Base-by-base conservation (phyloP, 2,329 filamentous ascomycete genomes). In the Cladophialophora yegresii region DNA sequence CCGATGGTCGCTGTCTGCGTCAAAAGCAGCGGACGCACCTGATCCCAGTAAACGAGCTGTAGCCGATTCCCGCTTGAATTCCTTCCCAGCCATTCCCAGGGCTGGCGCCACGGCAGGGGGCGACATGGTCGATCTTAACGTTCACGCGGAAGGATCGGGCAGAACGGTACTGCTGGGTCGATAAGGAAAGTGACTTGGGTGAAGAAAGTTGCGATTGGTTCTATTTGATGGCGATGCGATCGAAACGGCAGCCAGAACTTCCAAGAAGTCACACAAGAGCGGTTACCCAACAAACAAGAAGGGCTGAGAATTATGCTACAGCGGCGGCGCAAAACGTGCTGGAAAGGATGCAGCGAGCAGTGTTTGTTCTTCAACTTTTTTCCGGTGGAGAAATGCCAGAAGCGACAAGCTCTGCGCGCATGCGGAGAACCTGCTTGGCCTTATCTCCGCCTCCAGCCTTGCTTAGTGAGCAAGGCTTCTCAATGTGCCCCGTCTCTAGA, bases 11-110 rank as follows among this genome's bases (percentile, higher is more conserved):
- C 23, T 26, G 16, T 47, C n/a, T 20, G 32, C n/a, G 32, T 9
- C 33, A 56, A 22, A 16, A 6, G 10, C 20, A 12, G 30, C 12
- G n/a, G 33, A 36, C 53, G 36, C 43, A 97, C 95, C 95, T 74
- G 95, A 97, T 73, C 95, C 95, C 70, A 97, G 82, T 71, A 99
- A 81, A 79, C 95, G 87, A 73, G 95, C 95, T 75, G 89, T 77
- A 73, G 91, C 92, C 64, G 93, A 96, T 84, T 99, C 95, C 81
- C 85, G 92, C 84, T 96, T 89, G 73, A 83, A 83, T 74, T 86
- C 83, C 74, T 84, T 87, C 50, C 85, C 81, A 60, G 85, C 78
- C 65, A 76, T 72, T 67, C 75, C 75, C 61, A 68, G 68, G 36
- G 71, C 69, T 9, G 70, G 70, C 30, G 71, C 71, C 64, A 72